phyloP scores from a whole-genome alignment of 177 flowering plant genomes.

The Vitis hybrid region DNA sequence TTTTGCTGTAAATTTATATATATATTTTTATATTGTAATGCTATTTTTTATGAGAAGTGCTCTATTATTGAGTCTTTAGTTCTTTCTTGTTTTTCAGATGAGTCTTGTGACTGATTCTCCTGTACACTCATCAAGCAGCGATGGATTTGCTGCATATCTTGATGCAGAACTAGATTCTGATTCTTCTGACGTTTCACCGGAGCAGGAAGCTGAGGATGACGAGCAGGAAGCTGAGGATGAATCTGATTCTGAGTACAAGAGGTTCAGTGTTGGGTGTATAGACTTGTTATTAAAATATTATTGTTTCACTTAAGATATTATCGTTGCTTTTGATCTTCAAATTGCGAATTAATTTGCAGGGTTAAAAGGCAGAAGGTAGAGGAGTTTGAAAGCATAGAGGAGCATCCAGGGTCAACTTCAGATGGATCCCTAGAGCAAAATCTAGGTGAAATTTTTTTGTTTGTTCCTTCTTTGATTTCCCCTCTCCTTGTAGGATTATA shows the following conservation, averaged over 20 bases:
- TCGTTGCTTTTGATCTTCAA: not conserved
- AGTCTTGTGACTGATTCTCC: conserved; percentile 61
- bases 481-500: not conserved
- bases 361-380: conserved; percentile 51
- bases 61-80: not conserved
- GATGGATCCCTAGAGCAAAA: conserved; percentile 10
- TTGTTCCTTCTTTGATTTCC: not conserved
- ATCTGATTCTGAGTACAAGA: conserved; percentile 21
- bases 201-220: conserved; percentile 27
- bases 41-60: not conserved
- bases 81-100: conserved; percentile 30
- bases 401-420: conserved; percentile 28
- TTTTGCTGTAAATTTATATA: not conserved
- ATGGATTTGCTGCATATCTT: conserved; percentile 57
- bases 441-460: conserved; percentile 16
- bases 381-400: conserved; percentile 20
- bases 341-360: conserved; percentile 27
- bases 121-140: conserved; percentile 58
- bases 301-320: no score
- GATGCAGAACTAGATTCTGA: conserved; percentile 37
- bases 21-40: not conserved
- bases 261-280: conserved; percentile 20
- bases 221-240: not conserved
- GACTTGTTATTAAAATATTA: not conserved
- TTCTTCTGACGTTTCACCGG: conserved; percentile 34